Conservation (phyloP, 1,139 yeast species). For the Starmera stellimalicola region DNA sequence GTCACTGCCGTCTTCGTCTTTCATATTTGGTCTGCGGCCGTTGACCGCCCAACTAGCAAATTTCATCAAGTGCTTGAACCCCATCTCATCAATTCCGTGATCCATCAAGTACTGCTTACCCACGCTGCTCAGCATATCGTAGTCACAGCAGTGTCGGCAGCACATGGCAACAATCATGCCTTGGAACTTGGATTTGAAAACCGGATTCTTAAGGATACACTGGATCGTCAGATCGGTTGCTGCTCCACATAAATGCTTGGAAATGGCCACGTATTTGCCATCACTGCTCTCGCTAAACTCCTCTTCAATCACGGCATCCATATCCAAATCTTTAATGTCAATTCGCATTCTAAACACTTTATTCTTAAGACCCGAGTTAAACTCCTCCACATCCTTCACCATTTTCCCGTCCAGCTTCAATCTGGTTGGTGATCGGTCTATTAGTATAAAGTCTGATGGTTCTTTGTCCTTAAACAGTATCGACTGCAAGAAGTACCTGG, state of each 20-base stretch:
- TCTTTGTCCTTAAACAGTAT: constrained; percentile 20
- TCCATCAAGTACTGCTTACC: constrained; percentile 16
- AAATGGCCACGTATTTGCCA: constrained; percentile 44
- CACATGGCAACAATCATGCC: constrained; percentile 88
- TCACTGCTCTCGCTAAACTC: constrained; percentile 12
- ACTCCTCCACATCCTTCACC: constrained; percentile 35
- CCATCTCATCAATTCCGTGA: constrained; percentile 22
- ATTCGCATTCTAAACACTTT: constrained; percentile 40
- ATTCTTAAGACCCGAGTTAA: constrained; percentile 5
- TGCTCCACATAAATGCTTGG: constrained; percentile 88
- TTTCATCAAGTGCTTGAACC: constrained; percentile 50
- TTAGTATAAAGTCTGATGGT: constrained; percentile 41
- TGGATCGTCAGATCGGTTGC: constrained; percentile 82
- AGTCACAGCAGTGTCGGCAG: constrained; percentile 74
- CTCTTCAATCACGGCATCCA: constrained; percentile 36
- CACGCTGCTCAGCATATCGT: constrained; percentile 10
- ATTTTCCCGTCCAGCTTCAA: constrained; percentile 73
- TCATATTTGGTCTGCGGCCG: constrained; percentile 39
- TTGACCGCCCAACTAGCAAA: constrained; percentile 86
- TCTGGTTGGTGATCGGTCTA: constrained; percentile 73
- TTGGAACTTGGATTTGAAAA: constrained; percentile 21
- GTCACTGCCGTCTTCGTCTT: constrained; percentile 25
- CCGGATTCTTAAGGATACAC: constrained; percentile 43
- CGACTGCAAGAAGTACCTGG: constrained; percentile 55
- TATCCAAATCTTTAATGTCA: constrained; percentile 68